Evolutionary conservation across 2,329 filamentous ascomycete genomes (phyloP).

Genomic region (Cladosporium sp.): DNA sequence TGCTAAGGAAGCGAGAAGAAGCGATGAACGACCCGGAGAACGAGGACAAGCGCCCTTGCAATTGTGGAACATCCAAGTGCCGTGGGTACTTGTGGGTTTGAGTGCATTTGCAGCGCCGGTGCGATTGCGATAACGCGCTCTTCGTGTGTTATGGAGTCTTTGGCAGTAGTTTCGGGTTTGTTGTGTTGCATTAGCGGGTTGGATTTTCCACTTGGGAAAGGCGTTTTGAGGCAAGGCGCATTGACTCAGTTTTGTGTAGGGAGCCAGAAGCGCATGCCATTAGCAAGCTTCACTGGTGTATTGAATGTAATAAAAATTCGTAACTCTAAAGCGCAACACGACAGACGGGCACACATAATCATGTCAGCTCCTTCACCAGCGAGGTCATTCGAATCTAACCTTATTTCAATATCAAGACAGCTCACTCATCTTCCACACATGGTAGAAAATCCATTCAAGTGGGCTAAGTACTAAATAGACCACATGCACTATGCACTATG

Average conservation of each 20-base stretch:
- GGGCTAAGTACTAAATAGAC: no score
- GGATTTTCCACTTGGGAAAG: not conserved
- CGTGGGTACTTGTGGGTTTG: constrained; percentile 65
- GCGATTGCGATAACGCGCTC: not conserved
- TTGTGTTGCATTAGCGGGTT: not conserved
- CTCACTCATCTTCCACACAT: no score
- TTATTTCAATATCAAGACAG: no score
- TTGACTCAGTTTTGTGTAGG: not conserved
- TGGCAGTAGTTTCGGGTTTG: not conserved
- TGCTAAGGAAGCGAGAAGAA: constrained; percentile 34
- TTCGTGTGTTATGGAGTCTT: not conserved
- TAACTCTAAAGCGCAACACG: not conserved
- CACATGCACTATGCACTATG: no score
- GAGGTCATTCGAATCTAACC: no score
- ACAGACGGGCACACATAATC: no score
- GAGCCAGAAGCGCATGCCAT: not conserved
- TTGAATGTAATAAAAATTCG: not conserved
- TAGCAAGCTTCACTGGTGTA: not conserved
- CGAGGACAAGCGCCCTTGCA: constrained; percentile 44
- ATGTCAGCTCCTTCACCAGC: no score
- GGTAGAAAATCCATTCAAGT: no score
- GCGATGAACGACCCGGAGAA: constrained; percentile 53
- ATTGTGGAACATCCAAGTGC: constrained; percentile 66
- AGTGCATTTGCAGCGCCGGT: no score
- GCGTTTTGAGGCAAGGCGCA: not conserved